phyloP scores from a whole-genome alignment of 257 asterid species.

The Penstemon eatonii region DNA sequence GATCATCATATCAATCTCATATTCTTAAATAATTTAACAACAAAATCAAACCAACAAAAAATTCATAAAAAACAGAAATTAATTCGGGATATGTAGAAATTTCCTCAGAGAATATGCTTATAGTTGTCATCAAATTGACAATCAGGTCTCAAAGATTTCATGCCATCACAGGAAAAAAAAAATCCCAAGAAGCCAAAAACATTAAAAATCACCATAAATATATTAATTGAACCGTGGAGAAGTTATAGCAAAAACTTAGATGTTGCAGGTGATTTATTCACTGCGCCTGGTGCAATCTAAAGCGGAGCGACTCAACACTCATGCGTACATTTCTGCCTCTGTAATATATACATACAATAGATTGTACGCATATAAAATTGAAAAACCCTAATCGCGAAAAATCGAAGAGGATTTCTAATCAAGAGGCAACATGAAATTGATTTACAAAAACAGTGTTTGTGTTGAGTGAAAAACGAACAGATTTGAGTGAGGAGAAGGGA shows the following conservation, averaged over 20 bases:
- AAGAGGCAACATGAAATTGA: conserved; percentile 19
- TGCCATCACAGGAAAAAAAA: conserved; percentile 70
- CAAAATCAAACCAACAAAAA: not conserved
- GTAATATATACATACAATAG: conserved; percentile 17
- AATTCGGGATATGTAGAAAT: not conserved
- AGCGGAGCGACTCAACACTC: conserved; percentile 88
- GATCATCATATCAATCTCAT: conserved; percentile 59
- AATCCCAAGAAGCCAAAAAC: not conserved
- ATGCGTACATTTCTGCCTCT: conserved; percentile 42
- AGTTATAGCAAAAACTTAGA: not conserved
- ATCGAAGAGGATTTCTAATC: conserved; percentile 7
- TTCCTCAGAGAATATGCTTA: conserved; percentile 80
- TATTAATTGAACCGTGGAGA: not conserved
- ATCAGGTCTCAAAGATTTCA: conserved; percentile 98
- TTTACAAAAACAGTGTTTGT: not conserved
- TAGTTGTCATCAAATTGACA: conserved; percentile 72
- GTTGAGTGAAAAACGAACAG: too few relatives aligned
- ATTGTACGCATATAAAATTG: not conserved
- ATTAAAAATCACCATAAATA: not conserved
- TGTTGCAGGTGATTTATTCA: conserved; percentile 52
- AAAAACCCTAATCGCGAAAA: conserved; percentile 26
- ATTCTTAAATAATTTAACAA: not conserved
- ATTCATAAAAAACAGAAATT: not conserved
- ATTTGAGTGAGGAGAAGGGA: too few relatives aligned
- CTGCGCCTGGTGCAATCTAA: conserved; percentile 54